phyloP scores from a whole-genome alignment of 768 basidiomycete species.

The Boletellus ananas region DNA sequence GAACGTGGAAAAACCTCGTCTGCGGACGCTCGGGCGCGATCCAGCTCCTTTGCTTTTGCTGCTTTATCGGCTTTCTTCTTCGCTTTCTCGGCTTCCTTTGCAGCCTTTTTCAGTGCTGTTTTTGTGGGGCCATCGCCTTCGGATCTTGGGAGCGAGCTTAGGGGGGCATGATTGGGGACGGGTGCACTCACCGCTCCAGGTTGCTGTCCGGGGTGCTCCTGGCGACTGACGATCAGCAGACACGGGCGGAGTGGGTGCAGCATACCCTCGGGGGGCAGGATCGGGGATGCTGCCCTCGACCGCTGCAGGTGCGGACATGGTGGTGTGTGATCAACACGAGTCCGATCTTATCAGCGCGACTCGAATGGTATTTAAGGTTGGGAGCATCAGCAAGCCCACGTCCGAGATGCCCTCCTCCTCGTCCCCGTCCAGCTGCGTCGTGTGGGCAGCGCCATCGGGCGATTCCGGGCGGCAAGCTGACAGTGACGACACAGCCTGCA shows the following conservation, averaged over 20 bases:
- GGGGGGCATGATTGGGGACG: not conserved
- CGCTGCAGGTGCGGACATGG: slow-evolving; percentile 13
- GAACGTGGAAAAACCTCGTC: slow-evolving; percentile 40
- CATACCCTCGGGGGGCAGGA: slow-evolving; percentile 7
- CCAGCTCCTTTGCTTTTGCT: slow-evolving; percentile 73
- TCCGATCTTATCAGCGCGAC: slow-evolving; percentile 16
- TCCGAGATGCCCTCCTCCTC: too few relatives aligned
- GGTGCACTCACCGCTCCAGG: slow-evolving; percentile 9
- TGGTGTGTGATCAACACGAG: not conserved
- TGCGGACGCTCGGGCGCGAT: slow-evolving; percentile 62
- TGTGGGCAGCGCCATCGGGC: too few relatives aligned
- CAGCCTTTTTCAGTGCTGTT: slow-evolving; percentile 86
- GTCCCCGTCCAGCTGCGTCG: too few relatives aligned
- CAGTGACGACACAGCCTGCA: too few relatives aligned
- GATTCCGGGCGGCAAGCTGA: too few relatives aligned
- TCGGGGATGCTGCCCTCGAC: not conserved
- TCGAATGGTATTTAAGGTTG: not conserved
- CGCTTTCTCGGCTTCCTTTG: slow-evolving; percentile 88
- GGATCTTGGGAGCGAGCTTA: slow-evolving; percentile 12
- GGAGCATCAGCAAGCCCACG: too few relatives aligned
- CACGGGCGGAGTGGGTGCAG: not conserved
- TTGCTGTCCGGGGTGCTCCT: slow-evolving; percentile 11
- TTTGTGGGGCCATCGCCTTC: slow-evolving; percentile 63
- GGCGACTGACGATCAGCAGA: not conserved
- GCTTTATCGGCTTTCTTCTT: slow-evolving; percentile 85